Evolutionary conservation across 1,139 yeast genomes (phyloP).

Genomic region (Taphrina betulina): DNA sequence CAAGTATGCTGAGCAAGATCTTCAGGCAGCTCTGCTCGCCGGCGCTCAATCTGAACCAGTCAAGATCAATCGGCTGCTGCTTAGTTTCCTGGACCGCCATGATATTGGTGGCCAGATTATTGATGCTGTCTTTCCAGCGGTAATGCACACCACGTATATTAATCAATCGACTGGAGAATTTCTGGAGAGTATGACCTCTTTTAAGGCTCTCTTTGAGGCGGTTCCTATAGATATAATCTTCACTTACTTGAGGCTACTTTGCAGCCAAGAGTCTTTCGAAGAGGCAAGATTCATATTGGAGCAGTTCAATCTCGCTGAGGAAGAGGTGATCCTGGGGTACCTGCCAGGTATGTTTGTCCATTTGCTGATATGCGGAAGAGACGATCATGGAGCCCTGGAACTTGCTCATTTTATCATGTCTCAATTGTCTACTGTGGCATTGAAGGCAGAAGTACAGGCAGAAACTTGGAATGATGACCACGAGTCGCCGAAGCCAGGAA

Average conservation of each 20-base stretch:
- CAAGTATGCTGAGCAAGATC: neutral
- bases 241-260: neutral
- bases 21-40: conserved; percentile 1
- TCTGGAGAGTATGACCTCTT: neutral
- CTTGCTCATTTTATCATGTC: too few relatives aligned
- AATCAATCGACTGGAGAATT: neutral
- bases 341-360: conserved; percentile 9
- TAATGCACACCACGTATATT: neutral
- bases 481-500: too few relatives aligned
- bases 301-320: neutral
- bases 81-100: conserved; percentile 15
- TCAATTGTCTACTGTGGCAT: too few relatives aligned
- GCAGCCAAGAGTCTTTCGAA: neutral
- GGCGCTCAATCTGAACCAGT: neutral
- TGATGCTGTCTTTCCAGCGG: neutral
- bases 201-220: conserved; percentile 13
- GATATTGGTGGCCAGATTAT: conserved; percentile 6
- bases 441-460: too few relatives aligned
- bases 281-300: conserved; percentile 6
- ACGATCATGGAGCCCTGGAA: too few relatives aligned
- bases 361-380: neutral
- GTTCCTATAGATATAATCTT: conserved; percentile 1
- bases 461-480: too few relatives aligned
- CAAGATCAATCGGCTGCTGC: neutral
- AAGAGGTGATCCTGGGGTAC: neutral